Percentiles rank a stretch among this genome's conserved stretches.
phyloP scores from a whole-genome alignment of 352 stramenopile species.

The Pythium apleroticum region DNA sequence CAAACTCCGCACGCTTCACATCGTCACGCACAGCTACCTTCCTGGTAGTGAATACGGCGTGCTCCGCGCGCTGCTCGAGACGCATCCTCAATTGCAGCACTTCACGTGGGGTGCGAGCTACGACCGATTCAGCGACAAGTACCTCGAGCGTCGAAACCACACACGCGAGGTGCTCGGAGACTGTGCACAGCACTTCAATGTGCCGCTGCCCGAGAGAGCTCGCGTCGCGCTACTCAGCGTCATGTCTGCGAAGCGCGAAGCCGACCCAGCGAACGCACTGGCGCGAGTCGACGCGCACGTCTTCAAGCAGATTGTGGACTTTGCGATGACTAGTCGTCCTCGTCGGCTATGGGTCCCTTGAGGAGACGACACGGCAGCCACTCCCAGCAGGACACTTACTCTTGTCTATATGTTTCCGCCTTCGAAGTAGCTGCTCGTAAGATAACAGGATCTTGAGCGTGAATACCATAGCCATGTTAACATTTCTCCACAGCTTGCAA shows the following conservation, averaged over 20 bases:
- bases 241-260: neutral
- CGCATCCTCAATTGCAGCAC: neutral
- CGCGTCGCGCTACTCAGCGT: neutral
- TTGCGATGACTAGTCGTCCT: neutral
- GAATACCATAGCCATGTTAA: too few relatives aligned
- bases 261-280: neutral
- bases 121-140: neutral
- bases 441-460: too few relatives aligned
- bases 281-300: neutral
- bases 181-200: neutral
- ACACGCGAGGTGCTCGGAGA: neutral
- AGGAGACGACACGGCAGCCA: too few relatives aligned
- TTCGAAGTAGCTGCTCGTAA: too few relatives aligned
- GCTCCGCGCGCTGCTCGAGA: neutral
- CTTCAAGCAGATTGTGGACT: neutral
- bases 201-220: neutral
- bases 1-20: neutral
- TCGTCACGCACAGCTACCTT: neutral
- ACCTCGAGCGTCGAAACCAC: neutral
- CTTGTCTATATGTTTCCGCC: too few relatives aligned
- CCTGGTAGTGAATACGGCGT: too few relatives aligned
- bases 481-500: too few relatives aligned
- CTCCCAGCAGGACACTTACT: too few relatives aligned
- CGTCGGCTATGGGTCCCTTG: neutral
- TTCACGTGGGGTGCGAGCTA: neutral